phyloP scores from a whole-genome alignment of 805 yeast species.

The Kodamaea laetipori region DNA sequence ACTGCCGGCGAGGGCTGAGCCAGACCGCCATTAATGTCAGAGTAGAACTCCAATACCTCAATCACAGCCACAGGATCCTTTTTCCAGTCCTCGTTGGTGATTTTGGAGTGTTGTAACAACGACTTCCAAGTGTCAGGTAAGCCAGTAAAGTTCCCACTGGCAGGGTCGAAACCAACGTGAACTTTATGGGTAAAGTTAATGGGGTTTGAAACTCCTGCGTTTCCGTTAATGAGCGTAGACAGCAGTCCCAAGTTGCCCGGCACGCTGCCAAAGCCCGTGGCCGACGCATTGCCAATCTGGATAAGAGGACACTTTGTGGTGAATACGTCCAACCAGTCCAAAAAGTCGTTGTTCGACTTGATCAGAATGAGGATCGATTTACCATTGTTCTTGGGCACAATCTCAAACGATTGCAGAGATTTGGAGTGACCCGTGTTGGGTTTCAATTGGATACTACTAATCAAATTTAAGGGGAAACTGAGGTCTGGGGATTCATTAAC shows the following conservation, averaged over 20 bases:
- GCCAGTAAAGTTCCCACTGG: conserved; percentile 59
- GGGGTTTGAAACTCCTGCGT: conserved; percentile 78
- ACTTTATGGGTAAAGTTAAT: conserved; percentile 94
- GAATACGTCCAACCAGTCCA: conserved; percentile 90
- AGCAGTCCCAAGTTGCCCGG: conserved; percentile 10
- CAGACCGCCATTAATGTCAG: conserved; percentile 47
- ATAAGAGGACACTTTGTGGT: conserved; percentile 73
- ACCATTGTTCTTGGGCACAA: conserved; percentile 54
- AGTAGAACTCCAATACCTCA: conserved; percentile 59
- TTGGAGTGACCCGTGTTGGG: conserved; percentile 48
- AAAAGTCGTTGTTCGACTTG: conserved; percentile 75
- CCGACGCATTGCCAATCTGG: conserved; percentile 29
- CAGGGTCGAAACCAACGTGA: conserved; percentile 84
- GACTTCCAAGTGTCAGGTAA: conserved; percentile 61
- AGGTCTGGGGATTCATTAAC: conserved; percentile 35
- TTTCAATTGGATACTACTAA: conserved; percentile 55
- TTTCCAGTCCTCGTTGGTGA: conserved; percentile 62
- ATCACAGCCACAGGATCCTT: conserved; percentile 66
- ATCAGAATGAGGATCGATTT: conserved; percentile 74
- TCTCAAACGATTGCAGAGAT: conserved; percentile 68
- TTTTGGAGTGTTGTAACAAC: conserved; percentile 57
- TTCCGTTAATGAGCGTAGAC: conserved; percentile 20
- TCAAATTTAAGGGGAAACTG: conserved; percentile 41
- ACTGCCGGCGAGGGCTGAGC: conserved; percentile 28
- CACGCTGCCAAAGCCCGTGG: neutral